A percentile compares a stretch with the other conserved stretches of the same genome.
These are phyloP conservation scores for Desmodesmus armatus DNA, from an alignment of 139 green algal genomes.

Conservation along the genomic window DNA sequence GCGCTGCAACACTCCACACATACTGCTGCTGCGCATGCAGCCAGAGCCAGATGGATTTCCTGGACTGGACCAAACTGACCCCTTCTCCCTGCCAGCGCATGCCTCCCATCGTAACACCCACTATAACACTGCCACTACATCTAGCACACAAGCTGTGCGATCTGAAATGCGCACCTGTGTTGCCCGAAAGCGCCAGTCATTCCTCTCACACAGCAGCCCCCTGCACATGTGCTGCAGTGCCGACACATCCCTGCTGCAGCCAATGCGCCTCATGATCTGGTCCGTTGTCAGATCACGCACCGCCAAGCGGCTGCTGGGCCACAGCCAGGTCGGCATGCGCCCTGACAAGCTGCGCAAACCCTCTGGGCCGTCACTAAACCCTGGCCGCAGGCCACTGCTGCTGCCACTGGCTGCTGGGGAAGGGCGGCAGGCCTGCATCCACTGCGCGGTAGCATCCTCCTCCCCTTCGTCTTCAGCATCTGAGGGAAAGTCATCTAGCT, in stretches of 20 bases:
- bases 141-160: no score
- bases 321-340: conserved; percentile 36
- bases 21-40: no score
- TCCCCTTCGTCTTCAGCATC: no score
- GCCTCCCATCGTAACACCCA: no score
- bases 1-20: no score
- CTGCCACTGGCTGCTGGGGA: conserved; percentile 13
- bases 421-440: no score
- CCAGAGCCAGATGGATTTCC: no score
- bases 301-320: conserved; percentile 6
- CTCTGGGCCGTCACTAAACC: neutral
- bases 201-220: conserved; percentile 41
- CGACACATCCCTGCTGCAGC: neutral
- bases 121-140: no score
- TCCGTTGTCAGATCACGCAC: conserved; percentile 9
- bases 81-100: no score
- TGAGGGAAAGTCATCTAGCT: no score
- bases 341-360: neutral
- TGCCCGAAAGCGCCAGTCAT: conserved; percentile 35
- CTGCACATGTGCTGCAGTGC: conserved; percentile 34
- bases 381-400: conserved; percentile 2
- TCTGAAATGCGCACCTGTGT: conserved; percentile 35
- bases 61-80: no score
- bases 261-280: conserved; percentile 31
- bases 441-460: neutral